Evolutionary conservation across 176 grass and related monocot genomes (phyloP).

Genomic region (Raddia guianensis): DNA sequence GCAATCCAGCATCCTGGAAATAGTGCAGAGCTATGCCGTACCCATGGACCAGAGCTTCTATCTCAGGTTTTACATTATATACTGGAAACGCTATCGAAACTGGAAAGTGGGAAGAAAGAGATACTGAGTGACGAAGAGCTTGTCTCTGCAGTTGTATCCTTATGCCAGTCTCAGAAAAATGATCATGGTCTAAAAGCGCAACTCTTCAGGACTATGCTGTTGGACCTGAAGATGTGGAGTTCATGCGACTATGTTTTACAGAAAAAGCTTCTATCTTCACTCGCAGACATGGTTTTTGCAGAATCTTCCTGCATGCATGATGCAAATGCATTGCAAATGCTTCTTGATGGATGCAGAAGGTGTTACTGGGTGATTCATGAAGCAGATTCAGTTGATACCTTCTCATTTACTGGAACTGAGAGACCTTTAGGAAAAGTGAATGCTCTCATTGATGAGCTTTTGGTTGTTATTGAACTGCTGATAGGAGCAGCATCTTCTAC

Average conservation of each 20-base stretch:
- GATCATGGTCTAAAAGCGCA: slow-evolving; percentile 65
- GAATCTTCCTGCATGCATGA: slow-evolving; percentile 70
- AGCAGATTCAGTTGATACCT: slow-evolving; percentile 72
- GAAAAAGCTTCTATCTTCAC: slow-evolving; percentile 92
- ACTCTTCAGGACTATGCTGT: slow-evolving; percentile 71
- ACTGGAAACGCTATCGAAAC: slow-evolving; percentile 65
- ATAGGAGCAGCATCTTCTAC: slow-evolving; percentile 68
- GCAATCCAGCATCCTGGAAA: slow-evolving; percentile 82
- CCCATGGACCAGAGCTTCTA: slow-evolving; percentile 74
- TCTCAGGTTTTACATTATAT: slow-evolving; percentile 74
- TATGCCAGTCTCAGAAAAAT: slow-evolving; percentile 67
- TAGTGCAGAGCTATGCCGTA: slow-evolving; percentile 69
- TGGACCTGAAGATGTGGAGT: slow-evolving; percentile 88
- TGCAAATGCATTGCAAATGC: slow-evolving; percentile 76
- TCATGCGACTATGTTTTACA: slow-evolving; percentile 76
- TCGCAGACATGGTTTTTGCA: slow-evolving; percentile 84
- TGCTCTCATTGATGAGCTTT: slow-evolving; percentile 75
- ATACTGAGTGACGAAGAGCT: slow-evolving; percentile 69
- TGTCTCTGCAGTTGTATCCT: slow-evolving; percentile 69
- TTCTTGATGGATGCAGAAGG: slow-evolving; percentile 86
- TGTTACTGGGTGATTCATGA: slow-evolving; percentile 80
- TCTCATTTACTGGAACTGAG: slow-evolving; percentile 42
- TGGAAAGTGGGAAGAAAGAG: slow-evolving; percentile 60
- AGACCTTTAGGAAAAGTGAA: slow-evolving; percentile 75
- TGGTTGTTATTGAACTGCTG: slow-evolving; percentile 85